Evolutionary conservation across 306 rosid species (phyloP), one percentile per base, ranked within the genome.

Genomic region (Sophora flavescens): DNA sequence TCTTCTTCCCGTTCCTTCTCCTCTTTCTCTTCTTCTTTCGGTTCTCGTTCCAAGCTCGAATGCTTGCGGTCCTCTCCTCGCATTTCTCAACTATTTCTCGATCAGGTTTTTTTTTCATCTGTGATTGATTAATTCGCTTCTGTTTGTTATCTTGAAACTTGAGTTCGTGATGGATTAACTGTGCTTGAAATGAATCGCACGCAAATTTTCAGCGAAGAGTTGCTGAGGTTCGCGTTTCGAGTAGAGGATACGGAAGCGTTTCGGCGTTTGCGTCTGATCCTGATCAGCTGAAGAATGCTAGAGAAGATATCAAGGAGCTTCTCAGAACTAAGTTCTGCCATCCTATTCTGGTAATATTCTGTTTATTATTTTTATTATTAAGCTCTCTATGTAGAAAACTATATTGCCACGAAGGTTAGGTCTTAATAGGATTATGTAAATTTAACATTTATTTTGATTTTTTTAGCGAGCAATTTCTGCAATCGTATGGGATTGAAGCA

Each of bases 251-350:
- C 63, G 80, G 76, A 74, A 77, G 89, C 6, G 86, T 68, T 32
- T 80, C 87, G 48, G 61, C 84, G 52, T 33, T 70, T 0, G 97
- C 98, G 9, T 92, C 92, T 44, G 93, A 91, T 86, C 90, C 95
- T 63, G 96, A 81, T 74, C 98, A 92, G 81, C 42, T 95, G 91
- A 91, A 81, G 87, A 85, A 83, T 59, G 98, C 99, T 7, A 78
- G 80, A 75, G 93, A 91, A 71, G 99, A 95, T 77, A 89, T 92
- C 86, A 87, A 84, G 83, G 85, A 91, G 75, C 91, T 95, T 52
- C 93, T 95, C 77, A 84, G 64, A 73, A 80, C 91, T 42, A 89
- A 81, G 41, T 92, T 89, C 86, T 88, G 92, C 78, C 98, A 95
- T 87, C 99, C 99, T 14, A 60, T 95, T 72, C 38, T 95, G 89